These are phyloP conservation scores for Rhynchospora breviuscula DNA, from an alignment of 176 grass and related monocot genomes.

Conservation along the genomic window DNA sequence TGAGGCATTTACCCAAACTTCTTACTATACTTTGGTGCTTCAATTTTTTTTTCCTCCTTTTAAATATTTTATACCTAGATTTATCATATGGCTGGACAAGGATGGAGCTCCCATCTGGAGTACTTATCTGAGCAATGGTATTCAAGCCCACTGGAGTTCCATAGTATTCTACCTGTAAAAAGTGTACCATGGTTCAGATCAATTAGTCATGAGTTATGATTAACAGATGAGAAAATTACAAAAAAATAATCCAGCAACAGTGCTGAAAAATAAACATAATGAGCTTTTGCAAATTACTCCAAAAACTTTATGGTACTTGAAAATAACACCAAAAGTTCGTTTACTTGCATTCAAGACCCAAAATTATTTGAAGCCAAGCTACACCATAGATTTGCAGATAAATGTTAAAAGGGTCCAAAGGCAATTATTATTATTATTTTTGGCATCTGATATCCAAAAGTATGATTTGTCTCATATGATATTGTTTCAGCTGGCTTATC, in stretches of 20 bases:
- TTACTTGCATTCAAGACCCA: neutral
- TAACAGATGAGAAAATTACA: neutral
- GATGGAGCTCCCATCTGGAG: constrained; percentile 85
- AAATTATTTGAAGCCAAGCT: neutral
- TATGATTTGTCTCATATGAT: constrained; percentile 83
- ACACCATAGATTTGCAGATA: constrained; percentile 27
- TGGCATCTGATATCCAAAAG: constrained; percentile 48
- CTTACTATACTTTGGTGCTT: neutral
- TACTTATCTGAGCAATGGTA: constrained; percentile 89
- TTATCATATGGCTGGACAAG: constrained; percentile 96
- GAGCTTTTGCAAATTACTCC: neutral
- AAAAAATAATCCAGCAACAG: neutral
- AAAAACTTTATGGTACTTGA: neutral
- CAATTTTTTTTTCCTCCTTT: neutral
- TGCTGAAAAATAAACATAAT: neutral
- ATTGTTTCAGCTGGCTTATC: constrained; percentile 60
- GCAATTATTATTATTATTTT: constrained; percentile 37
- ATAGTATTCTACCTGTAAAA: constrained; percentile 85
- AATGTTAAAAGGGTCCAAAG: constrained; percentile 60
- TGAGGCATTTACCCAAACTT: constrained; percentile 1
- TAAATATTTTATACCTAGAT: constrained; percentile 56
- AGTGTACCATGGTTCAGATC: neutral
- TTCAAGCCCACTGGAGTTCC: constrained; percentile 91
- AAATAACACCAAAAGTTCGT: neutral
- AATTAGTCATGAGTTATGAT: neutral